Base-by-base conservation (phyloP, 306 rosid species). In the Cicer pinnatifidum region DNA sequence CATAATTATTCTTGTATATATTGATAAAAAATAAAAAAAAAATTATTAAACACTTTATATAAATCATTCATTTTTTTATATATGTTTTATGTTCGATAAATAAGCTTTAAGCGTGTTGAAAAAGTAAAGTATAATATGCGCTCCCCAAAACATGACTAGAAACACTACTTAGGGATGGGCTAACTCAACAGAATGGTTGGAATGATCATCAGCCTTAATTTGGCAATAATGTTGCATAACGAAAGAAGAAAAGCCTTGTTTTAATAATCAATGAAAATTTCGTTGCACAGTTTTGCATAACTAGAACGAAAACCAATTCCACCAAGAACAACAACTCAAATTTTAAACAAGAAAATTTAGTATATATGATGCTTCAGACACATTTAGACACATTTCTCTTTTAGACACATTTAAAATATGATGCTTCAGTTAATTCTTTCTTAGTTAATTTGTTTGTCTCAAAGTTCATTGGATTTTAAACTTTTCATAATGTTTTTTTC, bases 401-500 rank as follows among this genome's bases (percentile, higher is more conserved):
- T 41, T 28, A 59, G 38, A 37, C 51, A 37, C 54, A 60, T 4
- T 23, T 70, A 59, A 77, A 16, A 61, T 59, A 20, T 50, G 41
- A 48, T 23, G 17, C 46, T 69, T n/a, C 54, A 9, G 13, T 69
- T 28, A 47, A 67, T 73, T 20, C 6, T 63, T 65, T 69, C 59
- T 70, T 43, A 67, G 47, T 38, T 68, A 8, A 44, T 80, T 58
- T 69, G 11, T 52, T 58, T 56, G 33, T 71, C 46, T 75, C 57
- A 44, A 47, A 54, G 58, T 44, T 16, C 68, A 28, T 60, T 52
- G 71, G 67, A 71, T 43, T 65, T 39, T 85, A 45, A 51, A 68
- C 56, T 48, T 57, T 54, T 51, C 66, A 6, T 58, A 19, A 51
- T 52, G 76, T 23, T 54, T 23, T 54, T 56, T 47, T 65, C 60